phyloP scores from a whole-genome alignment of 345 rosid species.

The Citrus australasica region DNA sequence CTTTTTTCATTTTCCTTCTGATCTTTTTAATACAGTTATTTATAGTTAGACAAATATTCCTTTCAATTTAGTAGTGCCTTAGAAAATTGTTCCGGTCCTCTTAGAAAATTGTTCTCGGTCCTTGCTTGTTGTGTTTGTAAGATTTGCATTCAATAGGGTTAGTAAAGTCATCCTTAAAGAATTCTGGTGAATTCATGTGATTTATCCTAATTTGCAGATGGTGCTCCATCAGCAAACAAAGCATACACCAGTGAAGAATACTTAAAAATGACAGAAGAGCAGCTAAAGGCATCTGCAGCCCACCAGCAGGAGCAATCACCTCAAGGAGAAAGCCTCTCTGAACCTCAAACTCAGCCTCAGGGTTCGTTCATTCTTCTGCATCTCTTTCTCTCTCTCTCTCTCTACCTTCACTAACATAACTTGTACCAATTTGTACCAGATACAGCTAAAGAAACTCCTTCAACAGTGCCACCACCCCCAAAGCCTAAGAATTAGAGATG shows the following conservation, averaged over 20 bases:
- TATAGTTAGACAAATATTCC: not conserved
- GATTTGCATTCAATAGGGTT: not conserved
- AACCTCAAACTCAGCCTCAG: constrained; percentile 35
- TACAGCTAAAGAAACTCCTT: constrained; percentile 37
- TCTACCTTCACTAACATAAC: not conserved
- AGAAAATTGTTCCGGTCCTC: not conserved
- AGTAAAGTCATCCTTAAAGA: not conserved
- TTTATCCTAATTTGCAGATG: constrained; percentile 43
- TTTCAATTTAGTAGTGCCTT: not conserved
- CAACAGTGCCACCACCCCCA: constrained; percentile 41
- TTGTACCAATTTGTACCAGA: constrained; percentile 25
- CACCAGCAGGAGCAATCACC: constrained; percentile 30
- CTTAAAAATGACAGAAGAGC: constrained; percentile 81
- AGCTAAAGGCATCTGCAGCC: constrained; percentile 57
- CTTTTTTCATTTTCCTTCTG: no score
- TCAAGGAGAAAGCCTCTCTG: constrained; percentile 28
- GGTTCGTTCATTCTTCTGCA: constrained; percentile 16
- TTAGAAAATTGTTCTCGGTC: not conserved
- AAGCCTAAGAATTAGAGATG: constrained; percentile 38
- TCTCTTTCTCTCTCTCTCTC: not conserved
- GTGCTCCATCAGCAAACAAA: constrained; percentile 36
- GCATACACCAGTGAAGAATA: constrained; percentile 77
- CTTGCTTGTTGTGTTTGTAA: not conserved
- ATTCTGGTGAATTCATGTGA: not conserved
- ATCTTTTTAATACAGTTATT: no score